Percentiles rank a stretch among this genome's conserved stretches.
These are phyloP conservation scores for Apostasia shenzhenica DNA, from an alignment of 106 monocot species.

Conservation along the genomic window DNA sequence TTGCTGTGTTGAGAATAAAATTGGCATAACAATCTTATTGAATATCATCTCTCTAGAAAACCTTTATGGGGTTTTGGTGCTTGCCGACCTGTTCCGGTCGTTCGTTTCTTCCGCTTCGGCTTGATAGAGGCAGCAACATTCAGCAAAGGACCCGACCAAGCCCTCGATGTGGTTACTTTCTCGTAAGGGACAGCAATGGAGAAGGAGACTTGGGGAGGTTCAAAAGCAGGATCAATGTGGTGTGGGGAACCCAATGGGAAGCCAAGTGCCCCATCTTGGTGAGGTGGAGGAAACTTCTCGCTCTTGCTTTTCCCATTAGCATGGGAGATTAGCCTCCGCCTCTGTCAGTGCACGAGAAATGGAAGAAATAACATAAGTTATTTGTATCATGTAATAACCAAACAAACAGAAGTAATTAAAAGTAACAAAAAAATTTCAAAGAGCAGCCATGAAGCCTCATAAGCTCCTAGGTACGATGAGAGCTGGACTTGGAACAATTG, in stretches of 20 bases:
- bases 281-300: slow-evolving; percentile 85
- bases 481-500: background rate
- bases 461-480: background rate
- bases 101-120: slow-evolving; percentile 27
- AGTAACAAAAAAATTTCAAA: too few relatives aligned
- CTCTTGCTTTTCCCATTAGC: slow-evolving; percentile 82
- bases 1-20: too few relatives aligned
- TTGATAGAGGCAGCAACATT: slow-evolving; percentile 22
- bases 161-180: slow-evolving; percentile 35
- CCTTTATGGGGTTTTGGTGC: too few relatives aligned
- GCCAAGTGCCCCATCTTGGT: slow-evolving; percentile 67
- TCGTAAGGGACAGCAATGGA: slow-evolving; percentile 40
- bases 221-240: slow-evolving; percentile 39
- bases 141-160: slow-evolving; percentile 62
- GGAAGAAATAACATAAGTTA: background rate
- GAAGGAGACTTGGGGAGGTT: slow-evolving; percentile 38
- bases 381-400: too few relatives aligned
- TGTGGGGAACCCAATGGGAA: slow-evolving; percentile 49
- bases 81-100: too few relatives aligned
- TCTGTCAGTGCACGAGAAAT: slow-evolving; percentile 22
- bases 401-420: too few relatives aligned
- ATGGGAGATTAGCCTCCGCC: slow-evolving; percentile 48
- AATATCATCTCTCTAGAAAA: too few relatives aligned
- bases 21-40: too few relatives aligned
- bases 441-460: background rate